Base-by-base conservation (phyloP, 163 green algal species). In the Prototheca stagnorum region DNA sequence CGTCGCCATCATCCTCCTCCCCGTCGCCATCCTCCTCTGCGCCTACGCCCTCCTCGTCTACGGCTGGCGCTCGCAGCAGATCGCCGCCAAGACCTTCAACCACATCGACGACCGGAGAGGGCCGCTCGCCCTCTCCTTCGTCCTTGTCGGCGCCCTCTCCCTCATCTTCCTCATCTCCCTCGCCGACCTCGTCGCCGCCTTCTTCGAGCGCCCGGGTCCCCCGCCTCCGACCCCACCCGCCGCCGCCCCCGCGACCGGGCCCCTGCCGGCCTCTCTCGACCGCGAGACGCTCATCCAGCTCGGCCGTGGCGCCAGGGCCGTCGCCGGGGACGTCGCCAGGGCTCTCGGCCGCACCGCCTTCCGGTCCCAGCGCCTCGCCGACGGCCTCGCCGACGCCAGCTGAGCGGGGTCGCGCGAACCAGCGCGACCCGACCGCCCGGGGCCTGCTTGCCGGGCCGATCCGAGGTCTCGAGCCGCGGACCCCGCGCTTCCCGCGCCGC, bases 1-100 rank as follows among this genome's bases (percentile, higher is more conserved):
- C 26, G 85, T 92, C 49, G 71, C 79, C 11, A 62, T 92, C 21
- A 82, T 90, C 39, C 64, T 92, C 52, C 72, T 93, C 43, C 82
- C 82, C 1, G 57, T 92, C 40, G 76, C 73, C 27, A 73, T 92
- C 24, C 41, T 72, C 29, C 87, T 93, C 59, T 75, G 62, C 42
- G 53, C 51, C 36, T 93, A 93, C 48, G 66, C 81, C 14, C 64
- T 91, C 19, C 73, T 80, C 25, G 56, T 87, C 7, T 93, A 88
- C 53, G 52, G 76, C 21, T 89, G 78, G 79, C 67, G 82, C 27
- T 53, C 63, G n/a, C 39, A 51, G 6, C 76, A 73, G 52, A 92
- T 93, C 51, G 9, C 29, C 3, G 52, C 22, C 37, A 36, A 51
- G 20, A 40, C 7, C 42, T n/a, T 45, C 22, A 12, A 51, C 17